Evolutionary conservation across 768 basidiomycete species (phyloP).

Genomic region (button mushroom (Agaricus bisporus)): DNA sequence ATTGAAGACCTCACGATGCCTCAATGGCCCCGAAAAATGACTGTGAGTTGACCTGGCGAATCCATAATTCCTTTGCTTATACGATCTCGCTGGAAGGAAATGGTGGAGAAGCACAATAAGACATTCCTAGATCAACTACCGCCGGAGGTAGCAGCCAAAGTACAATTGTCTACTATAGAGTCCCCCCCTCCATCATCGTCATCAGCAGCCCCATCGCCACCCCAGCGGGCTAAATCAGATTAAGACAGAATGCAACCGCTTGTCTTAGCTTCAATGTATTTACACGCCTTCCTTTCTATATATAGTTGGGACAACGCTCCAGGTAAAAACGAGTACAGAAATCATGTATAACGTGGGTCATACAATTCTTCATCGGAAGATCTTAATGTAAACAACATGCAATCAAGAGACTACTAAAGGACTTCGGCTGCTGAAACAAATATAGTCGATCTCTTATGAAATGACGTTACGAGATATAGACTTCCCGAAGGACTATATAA

Average conservation of each 20-base stretch:
- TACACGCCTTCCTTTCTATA: neutral
- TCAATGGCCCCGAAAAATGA: slow-evolving; percentile 30
- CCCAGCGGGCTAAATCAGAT: neutral
- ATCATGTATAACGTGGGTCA: too few relatives aligned
- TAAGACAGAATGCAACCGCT: neutral
- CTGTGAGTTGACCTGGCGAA: slow-evolving; percentile 19
- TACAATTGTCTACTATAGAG: slow-evolving; percentile 9
- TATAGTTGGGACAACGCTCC: neutral
- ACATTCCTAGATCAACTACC: slow-evolving; percentile 27
- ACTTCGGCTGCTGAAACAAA: too few relatives aligned
- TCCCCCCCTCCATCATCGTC: slow-evolving; percentile 1
- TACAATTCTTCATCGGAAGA: too few relatives aligned
- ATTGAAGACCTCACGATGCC: slow-evolving; percentile 29
- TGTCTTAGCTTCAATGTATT: neutral
- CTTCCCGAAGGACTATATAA: too few relatives aligned
- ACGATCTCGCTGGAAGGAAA: slow-evolving; percentile 18
- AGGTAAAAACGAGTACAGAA: too few relatives aligned
- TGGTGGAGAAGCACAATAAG: slow-evolving; percentile 28
- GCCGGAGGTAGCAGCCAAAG: slow-evolving; percentile 25
- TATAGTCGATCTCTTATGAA: too few relatives aligned
- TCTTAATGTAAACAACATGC: too few relatives aligned
- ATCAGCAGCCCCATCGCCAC: neutral
- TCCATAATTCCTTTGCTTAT: neutral
- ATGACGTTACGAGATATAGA: too few relatives aligned
- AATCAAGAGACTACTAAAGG: too few relatives aligned